Evolutionary conservation across 371 early-diverging fungal species (phyloP), one percentile per base, ranked within the genome.

Genomic region (Dichotomocladium elegans): DNA sequence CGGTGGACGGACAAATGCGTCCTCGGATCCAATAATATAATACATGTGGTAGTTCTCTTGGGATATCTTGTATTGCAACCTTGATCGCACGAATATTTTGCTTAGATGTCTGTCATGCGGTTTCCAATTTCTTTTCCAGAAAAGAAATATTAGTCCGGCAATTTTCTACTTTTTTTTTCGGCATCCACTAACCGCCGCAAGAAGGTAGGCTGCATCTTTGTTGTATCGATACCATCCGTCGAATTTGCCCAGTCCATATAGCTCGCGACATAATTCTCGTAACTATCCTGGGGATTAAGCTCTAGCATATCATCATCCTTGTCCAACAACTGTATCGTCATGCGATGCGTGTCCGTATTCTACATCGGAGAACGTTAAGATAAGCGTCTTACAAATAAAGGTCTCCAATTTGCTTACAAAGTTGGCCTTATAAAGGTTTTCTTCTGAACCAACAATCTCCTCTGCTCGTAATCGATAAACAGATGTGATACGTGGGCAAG

Each of bases 61-160:
- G 43, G 92, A 88, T 31, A 98, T 95, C 77, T 98, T 98, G 70
- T 94, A 87, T 65, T 98, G 95, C 47, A 98, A 67, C 12, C 70
- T 71, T 51, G 77, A 81, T 47, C 77, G 81, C 15, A 85, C 83
- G 56, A 79, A 76, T 21, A 89, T 83, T 41, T 74, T 72, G 59
- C 71, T 74, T 37, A 75, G 51, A 30, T 73, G 64, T 21, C 68
- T 60, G 45, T 94, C 93, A 75, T 95, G 94, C 61, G 93, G 85
- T 61, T 94, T 91, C 53, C 95, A 63, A 22, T 80, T 83, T 33
- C 74, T 75, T 17, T 21, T 17, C 14, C n/a, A n/a, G 34, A 21
- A 6, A 37, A 37, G 42, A 37, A n/a, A 35, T 26, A 40, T 17
- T 29, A 5, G 46, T 34, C 21, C 21, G 42, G 17, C 53, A 53